Percentiles rank a stretch among this genome's conserved stretches.
These are phyloP conservation scores for Citrus cavaleriei DNA, from an alignment of 345 rosid species.

Conservation along the genomic window DNA sequence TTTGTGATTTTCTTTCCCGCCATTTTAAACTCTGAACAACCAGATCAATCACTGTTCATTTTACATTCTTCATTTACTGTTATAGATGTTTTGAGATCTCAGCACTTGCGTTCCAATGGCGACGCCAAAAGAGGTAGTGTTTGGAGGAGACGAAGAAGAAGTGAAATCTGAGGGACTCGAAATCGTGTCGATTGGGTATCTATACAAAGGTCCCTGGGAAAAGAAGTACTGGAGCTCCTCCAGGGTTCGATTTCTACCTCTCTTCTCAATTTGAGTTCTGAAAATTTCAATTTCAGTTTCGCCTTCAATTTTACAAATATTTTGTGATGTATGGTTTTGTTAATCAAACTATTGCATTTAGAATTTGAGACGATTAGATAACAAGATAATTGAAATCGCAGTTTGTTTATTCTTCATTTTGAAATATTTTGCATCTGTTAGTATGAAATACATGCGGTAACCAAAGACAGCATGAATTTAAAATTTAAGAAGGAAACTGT, in stretches of 20 bases:
- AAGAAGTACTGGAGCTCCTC: constrained; percentile 97
- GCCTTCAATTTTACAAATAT: background rate
- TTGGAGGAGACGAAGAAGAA: constrained; percentile 18
- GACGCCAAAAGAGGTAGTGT: constrained; percentile 24
- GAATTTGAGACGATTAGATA: background rate
- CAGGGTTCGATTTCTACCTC: constrained; percentile 56
- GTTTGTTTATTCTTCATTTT: background rate
- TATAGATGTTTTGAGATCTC: background rate
- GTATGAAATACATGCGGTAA: background rate
- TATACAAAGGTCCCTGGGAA: constrained; percentile 70
- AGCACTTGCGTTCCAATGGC: constrained; percentile 29
- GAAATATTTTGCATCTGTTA: background rate
- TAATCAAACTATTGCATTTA: background rate
- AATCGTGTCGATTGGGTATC: constrained; percentile 70
- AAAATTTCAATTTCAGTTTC: background rate
- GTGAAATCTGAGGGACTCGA: constrained; percentile 55
- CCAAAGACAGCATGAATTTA: too few relatives aligned
- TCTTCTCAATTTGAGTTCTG: background rate
- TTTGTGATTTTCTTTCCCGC: background rate
- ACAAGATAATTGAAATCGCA: background rate
- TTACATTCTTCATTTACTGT: constrained; percentile 1
- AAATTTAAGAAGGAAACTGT: too few relatives aligned
- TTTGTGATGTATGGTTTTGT: background rate
- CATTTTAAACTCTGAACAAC: background rate
- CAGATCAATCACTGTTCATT: background rate